Evolutionary conservation across 352 stramenopile species (phyloP), one percentile per base, ranked within the genome.

Genomic region (Globisporangium emineosum): DNA sequence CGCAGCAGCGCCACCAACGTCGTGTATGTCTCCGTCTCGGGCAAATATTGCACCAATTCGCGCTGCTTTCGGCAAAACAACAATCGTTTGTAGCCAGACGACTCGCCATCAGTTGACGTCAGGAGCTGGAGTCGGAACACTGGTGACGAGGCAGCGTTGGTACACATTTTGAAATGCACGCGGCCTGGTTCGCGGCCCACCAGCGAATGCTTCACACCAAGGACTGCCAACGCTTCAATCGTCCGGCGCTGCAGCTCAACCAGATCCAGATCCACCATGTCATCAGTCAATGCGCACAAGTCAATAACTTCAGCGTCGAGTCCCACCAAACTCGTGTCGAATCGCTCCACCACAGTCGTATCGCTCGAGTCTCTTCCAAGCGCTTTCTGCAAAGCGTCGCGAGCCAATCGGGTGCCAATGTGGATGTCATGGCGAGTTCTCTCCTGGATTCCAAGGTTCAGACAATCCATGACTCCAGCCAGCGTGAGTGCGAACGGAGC

Each of bases 281-380:
- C 59, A 70, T 57, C 29, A 68, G 25, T 21, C 47, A 49, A 12
- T n/a, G 79, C 64, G 12, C 60, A 72, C 25, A 86, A 21, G 5
- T 81, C 72, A 21, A 83, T 40, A 2, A 71, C 42, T 51, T 35
- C 55, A 29, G 72, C 71, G 3, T 47, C 51, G 10, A 78, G n/a
- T 21, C 70, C 75, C 15, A 57, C 43, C 8, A 81, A 17, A n/a
- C 72, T 81, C 19, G 70, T 72, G 50, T 83, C 77, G 6, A 78
- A 67, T 13, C 77, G 72, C 55, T 69, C 63, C 19, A 75, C 56
- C 42, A 43, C 25, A 1, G 27, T 21, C 5, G 40, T 15, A 56
- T 58, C 8, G 37, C 15, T 8, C 37, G 50, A 67, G 51, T 1
- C 53, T 66, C 50, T 9, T 10, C 50, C 27, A 25, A 58, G 13